These are phyloP conservation scores for Heliosperma pusillum DNA, from an alignment of 148 eudicot species.

Conservation along the genomic window DNA sequence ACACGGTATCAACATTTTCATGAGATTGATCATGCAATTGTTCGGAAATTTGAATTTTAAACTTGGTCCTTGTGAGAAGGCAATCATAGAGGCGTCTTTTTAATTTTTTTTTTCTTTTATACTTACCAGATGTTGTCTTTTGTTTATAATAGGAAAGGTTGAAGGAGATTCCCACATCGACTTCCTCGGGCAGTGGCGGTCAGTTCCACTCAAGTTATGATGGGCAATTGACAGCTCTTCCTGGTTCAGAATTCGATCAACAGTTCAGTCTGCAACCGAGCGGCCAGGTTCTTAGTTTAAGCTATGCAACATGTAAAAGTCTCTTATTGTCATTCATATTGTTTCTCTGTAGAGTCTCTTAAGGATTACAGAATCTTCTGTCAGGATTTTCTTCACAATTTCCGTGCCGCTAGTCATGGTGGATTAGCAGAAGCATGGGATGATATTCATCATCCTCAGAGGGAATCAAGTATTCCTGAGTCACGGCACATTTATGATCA, in stretches of 20 bases:
- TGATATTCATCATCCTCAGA: constrained; percentile 53
- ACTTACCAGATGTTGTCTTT: neutral
- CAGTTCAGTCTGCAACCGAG: constrained; percentile 39
- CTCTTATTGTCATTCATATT: constrained; percentile 7
- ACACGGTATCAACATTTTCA: neutral
- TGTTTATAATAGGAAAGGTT: constrained; percentile 55
- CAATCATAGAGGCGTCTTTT: neutral
- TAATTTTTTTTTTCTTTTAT: neutral
- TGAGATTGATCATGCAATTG: neutral
- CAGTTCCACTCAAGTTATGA: constrained; percentile 37
- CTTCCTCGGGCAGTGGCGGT: constrained; percentile 43
- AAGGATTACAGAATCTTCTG: constrained; percentile 18
- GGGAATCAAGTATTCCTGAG: constrained; percentile 39
- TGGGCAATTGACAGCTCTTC: constrained; percentile 61
- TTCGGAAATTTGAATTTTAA: neutral
- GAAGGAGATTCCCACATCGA: constrained; percentile 72
- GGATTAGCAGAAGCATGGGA: constrained; percentile 77
- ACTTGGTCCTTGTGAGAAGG: neutral
- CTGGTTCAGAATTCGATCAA: constrained; percentile 77
- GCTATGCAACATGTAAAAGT: constrained; percentile 6
- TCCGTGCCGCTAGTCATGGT: constrained; percentile 52
- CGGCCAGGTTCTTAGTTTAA: constrained; percentile 48
- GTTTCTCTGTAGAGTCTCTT: constrained; percentile 5
- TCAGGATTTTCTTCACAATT: constrained; percentile 78
- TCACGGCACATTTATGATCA: constrained; percentile 33